These are phyloP conservation scores for Hymenoscyphus albidus DNA, from an alignment of 2,329 filamentous ascomycete species.

Conservation along the genomic window DNA sequence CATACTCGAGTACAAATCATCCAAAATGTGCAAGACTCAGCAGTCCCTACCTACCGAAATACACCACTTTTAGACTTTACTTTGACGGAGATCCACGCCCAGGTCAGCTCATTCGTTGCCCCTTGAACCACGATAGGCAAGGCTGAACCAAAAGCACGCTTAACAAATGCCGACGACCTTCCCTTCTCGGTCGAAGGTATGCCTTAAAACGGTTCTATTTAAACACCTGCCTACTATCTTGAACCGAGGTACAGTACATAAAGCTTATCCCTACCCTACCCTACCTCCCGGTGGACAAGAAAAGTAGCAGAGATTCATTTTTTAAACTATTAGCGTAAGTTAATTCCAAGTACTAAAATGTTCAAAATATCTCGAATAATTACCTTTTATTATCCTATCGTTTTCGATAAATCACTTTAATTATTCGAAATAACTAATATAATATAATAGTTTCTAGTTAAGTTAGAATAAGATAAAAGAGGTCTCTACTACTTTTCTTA, in stretches of 20 bases:
- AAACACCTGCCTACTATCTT: conserved; percentile 1
- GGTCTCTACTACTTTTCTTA: too few species aligned
- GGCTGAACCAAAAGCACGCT: not conserved
- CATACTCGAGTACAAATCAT: not conserved
- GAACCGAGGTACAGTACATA: not conserved
- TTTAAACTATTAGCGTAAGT: too few species aligned
- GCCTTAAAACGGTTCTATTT: not conserved
- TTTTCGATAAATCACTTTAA: too few species aligned
- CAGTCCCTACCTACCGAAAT: not conserved
- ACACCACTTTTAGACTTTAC: not conserved
- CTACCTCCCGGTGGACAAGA: too few species aligned
- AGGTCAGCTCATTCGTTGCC: not conserved
- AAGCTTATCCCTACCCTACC: too few species aligned
- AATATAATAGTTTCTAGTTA: too few species aligned
- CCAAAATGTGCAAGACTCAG: not conserved
- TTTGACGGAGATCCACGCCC: not conserved
- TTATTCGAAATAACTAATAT: too few species aligned
- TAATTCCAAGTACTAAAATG: too few species aligned
- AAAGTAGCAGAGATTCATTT: too few species aligned
- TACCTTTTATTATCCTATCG: too few species aligned
- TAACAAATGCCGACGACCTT: not conserved
- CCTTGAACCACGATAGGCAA: not conserved
- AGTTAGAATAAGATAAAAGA: too few species aligned
- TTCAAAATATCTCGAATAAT: too few species aligned
- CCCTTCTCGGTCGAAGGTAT: not conserved